Evolutionary conservation across 768 basidiomycete genomes (phyloP).

Genomic region (Dacryopinax primogenitus): DNA sequence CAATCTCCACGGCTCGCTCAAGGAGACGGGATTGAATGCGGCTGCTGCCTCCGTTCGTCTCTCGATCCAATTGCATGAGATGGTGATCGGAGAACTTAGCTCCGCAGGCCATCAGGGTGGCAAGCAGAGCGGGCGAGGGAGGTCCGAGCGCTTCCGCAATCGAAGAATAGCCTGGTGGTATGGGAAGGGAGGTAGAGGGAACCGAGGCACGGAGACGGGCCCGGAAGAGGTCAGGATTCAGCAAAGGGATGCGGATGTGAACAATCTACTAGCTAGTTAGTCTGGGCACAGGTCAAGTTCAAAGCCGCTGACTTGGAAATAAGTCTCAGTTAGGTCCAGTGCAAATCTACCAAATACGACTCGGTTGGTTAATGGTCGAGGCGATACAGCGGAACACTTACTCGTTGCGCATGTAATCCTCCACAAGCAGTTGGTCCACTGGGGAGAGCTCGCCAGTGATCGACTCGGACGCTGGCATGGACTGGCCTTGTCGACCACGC

Average conservation of each 20-base stretch:
- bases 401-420: slow-evolving; percentile 7
- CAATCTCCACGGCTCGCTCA: slow-evolving; percentile 69
- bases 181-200: slow-evolving; percentile 18
- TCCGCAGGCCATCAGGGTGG: slow-evolving; percentile 82
- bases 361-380: background rate
- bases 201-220: slow-evolving; percentile 42
- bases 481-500: background rate
- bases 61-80: slow-evolving; percentile 63
- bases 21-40: slow-evolving; percentile 63
- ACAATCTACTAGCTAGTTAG: slow-evolving; percentile 28
- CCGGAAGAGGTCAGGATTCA: slow-evolving; percentile 73
- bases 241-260: slow-evolving; percentile 74
- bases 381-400: background rate
- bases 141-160: slow-evolving; percentile 25
- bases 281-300: slow-evolving; percentile 28
- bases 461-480: background rate
- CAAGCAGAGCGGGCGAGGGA: slow-evolving; percentile 60
- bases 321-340: slow-evolving; percentile 85
- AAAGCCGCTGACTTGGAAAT: slow-evolving; percentile 45
- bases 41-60: slow-evolving; percentile 46
- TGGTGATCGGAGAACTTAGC: slow-evolving; percentile 89
- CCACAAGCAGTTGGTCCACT: background rate
- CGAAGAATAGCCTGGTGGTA: background rate
- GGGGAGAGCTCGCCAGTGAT: background rate
- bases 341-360: slow-evolving; percentile 48